Percentiles rank a stretch among this genome's conserved stretches.
These are phyloP conservation scores for Solanum lignicaule DNA, from an alignment of 257 asterid species.

Conservation along the genomic window DNA sequence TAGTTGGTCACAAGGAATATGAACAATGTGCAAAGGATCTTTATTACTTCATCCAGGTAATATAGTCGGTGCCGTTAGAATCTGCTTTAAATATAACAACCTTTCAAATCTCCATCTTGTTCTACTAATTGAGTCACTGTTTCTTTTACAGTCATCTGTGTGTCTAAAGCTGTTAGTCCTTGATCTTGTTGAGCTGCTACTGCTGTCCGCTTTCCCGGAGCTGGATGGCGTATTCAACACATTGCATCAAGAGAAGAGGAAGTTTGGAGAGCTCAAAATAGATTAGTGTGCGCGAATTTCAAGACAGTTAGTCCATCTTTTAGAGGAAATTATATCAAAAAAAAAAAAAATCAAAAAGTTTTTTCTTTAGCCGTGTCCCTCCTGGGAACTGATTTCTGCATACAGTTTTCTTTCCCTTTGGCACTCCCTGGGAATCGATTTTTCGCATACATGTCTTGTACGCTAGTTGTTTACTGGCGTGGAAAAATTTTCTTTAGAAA, in stretches of 20 bases:
- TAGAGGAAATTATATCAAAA: neutral
- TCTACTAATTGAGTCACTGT: neutral
- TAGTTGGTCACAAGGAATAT: slow-evolving; percentile 82
- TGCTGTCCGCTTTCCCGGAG: slow-evolving; percentile 81
- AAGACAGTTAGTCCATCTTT: neutral
- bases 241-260: slow-evolving; percentile 53
- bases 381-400: neutral
- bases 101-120: neutral
- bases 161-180: slow-evolving; percentile 75
- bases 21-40: slow-evolving; percentile 89
- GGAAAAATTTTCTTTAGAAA: neutral
- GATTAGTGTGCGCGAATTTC: neutral
- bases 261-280: slow-evolving; percentile 45
- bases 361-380: neutral
- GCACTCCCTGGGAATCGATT: neutral
- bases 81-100: neutral
- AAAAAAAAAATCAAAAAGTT: neutral
- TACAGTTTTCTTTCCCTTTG: neutral
- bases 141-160: slow-evolving; percentile 55
- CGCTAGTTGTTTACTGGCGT: neutral
- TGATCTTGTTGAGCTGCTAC: slow-evolving; percentile 70
- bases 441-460: neutral
- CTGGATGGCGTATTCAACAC: slow-evolving; percentile 51
- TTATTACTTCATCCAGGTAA: slow-evolving; percentile 92
- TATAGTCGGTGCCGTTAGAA: neutral